Base-by-base conservation (phyloP, 225 moss, liverwort and hornwort species). In the Thuidium tamariscinum region DNA sequence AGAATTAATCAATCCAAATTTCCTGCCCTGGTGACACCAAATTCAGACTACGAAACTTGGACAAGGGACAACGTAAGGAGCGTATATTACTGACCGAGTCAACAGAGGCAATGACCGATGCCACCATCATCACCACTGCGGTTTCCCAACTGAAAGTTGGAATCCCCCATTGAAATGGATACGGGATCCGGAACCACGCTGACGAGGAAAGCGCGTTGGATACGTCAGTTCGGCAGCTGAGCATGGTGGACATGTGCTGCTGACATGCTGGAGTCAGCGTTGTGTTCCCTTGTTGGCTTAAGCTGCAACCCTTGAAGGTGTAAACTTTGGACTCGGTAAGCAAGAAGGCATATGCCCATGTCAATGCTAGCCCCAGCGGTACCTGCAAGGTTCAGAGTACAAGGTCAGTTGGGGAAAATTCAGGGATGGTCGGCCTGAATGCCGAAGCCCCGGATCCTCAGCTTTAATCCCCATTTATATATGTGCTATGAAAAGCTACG, bases 101-200 rank as follows among this genome's bases (percentile, higher is more conserved):
- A 13, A 95, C 94, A 25, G 95, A 92, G 48, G 95, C 92, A 71
- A 98, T 90, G 48, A 98, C 44, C 5, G 98, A 98, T 44, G 98
- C 94, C 79, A 95, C 96, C 85, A 94, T 91, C 98, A 98, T 96
- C 76, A 98, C 91, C 56, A 95, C 85, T 63, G 93, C 96, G 29
- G 94, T 95, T 62, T 92, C 88, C 95, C 93, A 95, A 79, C 93
- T 93, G 81, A 96, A 95, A 11, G 96, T 92, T 32, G 98, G 98
- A 41, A 93, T 61, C 30, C 98, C 98, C 98, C 96, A 98, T 88
- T 98, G 98, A 85, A 98, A 95, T 61, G 98, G 98, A 86, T 95
- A 95, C 1, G 96, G 98, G 84, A 98, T 87, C 66, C 96, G 92
- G 84, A 98, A 93, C 98, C 98, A 98, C 36, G 95, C 87, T 23